Conservation (phyloP, 177 flowering plant species). For the Vitis hybrid region DNA sequence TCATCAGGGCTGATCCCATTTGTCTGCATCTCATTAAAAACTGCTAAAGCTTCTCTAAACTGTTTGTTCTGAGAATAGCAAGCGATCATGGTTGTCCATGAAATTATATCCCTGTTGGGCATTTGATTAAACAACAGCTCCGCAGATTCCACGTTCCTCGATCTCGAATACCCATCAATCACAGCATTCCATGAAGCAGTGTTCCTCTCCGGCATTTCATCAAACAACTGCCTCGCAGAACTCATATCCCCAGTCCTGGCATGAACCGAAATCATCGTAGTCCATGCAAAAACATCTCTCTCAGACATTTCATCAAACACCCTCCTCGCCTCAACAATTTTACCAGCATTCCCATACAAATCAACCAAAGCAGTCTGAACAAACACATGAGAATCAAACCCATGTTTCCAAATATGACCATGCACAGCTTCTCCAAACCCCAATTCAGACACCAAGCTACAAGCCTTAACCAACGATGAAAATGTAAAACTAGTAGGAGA, state of each 20-base stretch:
- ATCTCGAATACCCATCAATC: slow-evolving; percentile 67
- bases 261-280: slow-evolving; percentile 56
- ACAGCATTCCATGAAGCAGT: slow-evolving; percentile 69
- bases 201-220: slow-evolving; percentile 66
- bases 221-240: slow-evolving; percentile 58
- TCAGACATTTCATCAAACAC: slow-evolving; percentile 80
- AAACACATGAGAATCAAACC: slow-evolving; percentile 50
- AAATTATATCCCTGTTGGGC: slow-evolving; percentile 61
- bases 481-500: slow-evolving; percentile 66
- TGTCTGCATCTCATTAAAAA: slow-evolving; percentile 54
- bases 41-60: slow-evolving; percentile 46
- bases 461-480: slow-evolving; percentile 66
- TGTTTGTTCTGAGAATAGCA: slow-evolving; percentile 60
- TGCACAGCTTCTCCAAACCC: slow-evolving; percentile 55
- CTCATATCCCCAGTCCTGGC: slow-evolving; percentile 46
- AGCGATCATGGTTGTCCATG: slow-evolving; percentile 87
- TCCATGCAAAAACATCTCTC: slow-evolving; percentile 68
- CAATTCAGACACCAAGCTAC: slow-evolving; percentile 21
- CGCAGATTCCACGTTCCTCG: slow-evolving; percentile 52
- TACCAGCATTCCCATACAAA: slow-evolving; percentile 46
- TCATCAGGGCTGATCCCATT: slow-evolving; percentile 54
- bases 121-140: slow-evolving; percentile 52
- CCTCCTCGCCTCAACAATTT: slow-evolving; percentile 30
- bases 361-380: slow-evolving; percentile 69
- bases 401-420: slow-evolving; percentile 60